Evolutionary conservation across 2,329 filamentous ascomycete genomes (phyloP).

Genomic region (Penicillium sp.): DNA sequence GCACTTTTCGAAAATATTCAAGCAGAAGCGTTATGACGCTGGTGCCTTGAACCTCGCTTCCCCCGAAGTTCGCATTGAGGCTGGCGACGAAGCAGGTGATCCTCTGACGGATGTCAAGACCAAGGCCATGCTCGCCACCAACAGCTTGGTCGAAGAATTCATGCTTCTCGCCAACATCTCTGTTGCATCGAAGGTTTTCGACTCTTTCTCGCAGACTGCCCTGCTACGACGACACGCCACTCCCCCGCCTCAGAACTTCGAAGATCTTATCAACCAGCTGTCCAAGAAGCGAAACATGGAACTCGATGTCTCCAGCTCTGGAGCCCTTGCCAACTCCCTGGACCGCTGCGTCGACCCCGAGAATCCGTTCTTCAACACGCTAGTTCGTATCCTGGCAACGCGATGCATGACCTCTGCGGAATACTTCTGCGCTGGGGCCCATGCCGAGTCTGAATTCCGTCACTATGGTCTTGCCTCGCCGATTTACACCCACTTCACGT

Average conservation of each 20-base stretch:
- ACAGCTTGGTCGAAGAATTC: conserved; percentile 97
- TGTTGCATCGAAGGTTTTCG: conserved; percentile 84
- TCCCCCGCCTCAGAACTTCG: conserved; percentile 93
- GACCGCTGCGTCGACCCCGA: conserved; percentile 73
- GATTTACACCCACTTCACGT: conserved; percentile 99
- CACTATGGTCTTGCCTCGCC: conserved; percentile 95
- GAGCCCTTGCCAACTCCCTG: conserved; percentile 87
- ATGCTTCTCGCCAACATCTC: conserved; percentile 98
- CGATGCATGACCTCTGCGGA: conserved; percentile 99
- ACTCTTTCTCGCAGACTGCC: conserved; percentile 90
- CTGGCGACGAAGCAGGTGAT: conserved; percentile 90
- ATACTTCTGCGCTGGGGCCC: conserved; percentile 93
- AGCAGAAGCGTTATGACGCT: conserved; percentile 92
- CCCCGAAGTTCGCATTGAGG: conserved; percentile 95
- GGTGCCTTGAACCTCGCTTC: conserved; percentile 92
- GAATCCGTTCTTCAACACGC: conserved; percentile 97
- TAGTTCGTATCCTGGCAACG: conserved; percentile 94
- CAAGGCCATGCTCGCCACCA: conserved; percentile 89
- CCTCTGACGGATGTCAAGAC: conserved; percentile 88
- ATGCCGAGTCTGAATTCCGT: conserved; percentile 88
- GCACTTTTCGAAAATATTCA: conserved; percentile 84
- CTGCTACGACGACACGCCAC: conserved; percentile 87
- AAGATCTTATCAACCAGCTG: conserved; percentile 86
- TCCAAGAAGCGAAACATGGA: conserved; percentile 79
- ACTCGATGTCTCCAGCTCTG: conserved; percentile 77